Base-by-base conservation (phyloP, 2,329 filamentous ascomycete species). In the Tolypocladium endophyticum region DNA sequence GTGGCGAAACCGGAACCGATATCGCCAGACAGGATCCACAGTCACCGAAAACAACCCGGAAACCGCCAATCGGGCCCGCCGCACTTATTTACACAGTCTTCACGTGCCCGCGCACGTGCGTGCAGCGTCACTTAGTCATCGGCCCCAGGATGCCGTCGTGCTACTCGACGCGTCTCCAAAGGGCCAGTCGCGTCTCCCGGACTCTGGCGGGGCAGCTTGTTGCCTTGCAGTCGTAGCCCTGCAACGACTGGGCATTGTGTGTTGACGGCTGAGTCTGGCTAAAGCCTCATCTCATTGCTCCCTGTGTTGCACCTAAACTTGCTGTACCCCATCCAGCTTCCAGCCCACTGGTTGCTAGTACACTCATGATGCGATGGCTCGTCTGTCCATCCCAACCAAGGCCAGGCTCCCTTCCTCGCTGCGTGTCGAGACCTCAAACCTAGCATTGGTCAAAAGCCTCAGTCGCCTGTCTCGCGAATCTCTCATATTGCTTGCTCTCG, bases 381-480 rank as follows among this genome's bases (percentile, higher is more conserved):
- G 77, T 58, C 74, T 88, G 61, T 87, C 87, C 59, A 78, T 90
- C 43, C 89, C 90, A 23, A 89, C 88, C 55, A 85, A 84, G 57
- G 85, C 85, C 59, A 85, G 87, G 64, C 81, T 94, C 56, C 81
- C 87, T n/a, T 87, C 89, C 57, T 81, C 83, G 35, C 79, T 91
- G 64, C 86, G 86, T 66, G 81, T 93, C 68, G 81, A 86, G 60
- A 78, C 87, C 11, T 77, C 82, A 61, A 88, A 87, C 68, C 77
- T 82, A 54, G 78, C 85, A 36, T 81, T 91, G 56, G 71, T 81
- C 64, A 90, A 88, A 71, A 79, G 82, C 47, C 79, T 96, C 56
- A 81, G 78, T 61, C 87, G 86, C 59, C 80, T 95, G 23, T 88
- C 89, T 1, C 86, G 90, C 57, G 77, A 86, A 55, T 85, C 88